Percentiles rank a stretch among this genome's conserved stretches.
phyloP scores from a whole-genome alignment of 2,329 filamentous ascomycete genomes.

The Arthroderma sp. region DNA sequence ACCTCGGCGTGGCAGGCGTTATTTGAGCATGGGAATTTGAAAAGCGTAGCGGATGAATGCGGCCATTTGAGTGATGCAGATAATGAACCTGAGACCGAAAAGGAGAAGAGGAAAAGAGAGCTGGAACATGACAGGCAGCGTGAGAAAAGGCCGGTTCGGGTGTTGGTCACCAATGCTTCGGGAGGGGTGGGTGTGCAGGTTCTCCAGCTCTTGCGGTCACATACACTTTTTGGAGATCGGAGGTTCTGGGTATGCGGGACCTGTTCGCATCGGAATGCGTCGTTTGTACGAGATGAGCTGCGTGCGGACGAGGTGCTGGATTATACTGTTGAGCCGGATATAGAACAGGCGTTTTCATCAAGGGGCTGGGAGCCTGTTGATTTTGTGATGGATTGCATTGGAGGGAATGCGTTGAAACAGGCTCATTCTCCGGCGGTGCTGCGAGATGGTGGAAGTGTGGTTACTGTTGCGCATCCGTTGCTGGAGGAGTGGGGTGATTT shows the following conservation, averaged over 20 bases:
- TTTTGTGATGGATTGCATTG: slow-evolving; percentile 29
- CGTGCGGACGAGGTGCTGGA: slow-evolving; percentile 23
- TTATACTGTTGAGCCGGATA: slow-evolving; percentile 14
- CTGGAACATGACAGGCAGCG: background rate
- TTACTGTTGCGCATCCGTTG: slow-evolving; percentile 21
- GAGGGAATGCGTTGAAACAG: slow-evolving; percentile 21
- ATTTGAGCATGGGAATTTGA: slow-evolving; percentile 23
- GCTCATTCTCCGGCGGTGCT: slow-evolving; percentile 22
- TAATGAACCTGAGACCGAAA: background rate
- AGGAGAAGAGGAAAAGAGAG: background rate
- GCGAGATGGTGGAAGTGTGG: slow-evolving; percentile 20
- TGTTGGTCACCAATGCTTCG: slow-evolving; percentile 27
- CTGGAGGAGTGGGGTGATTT: slow-evolving; percentile 8
- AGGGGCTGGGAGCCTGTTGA: slow-evolving; percentile 25
- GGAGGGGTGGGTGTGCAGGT: slow-evolving; percentile 25
- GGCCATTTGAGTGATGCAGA: slow-evolving; percentile 1
- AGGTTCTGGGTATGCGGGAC: slow-evolving; percentile 27
- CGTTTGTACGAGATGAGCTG: slow-evolving; percentile 16
- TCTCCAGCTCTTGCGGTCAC: slow-evolving; percentile 25
- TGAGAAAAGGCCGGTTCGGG: slow-evolving; percentile 14
- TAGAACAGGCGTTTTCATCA: slow-evolving; percentile 19
- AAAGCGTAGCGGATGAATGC: slow-evolving; percentile 10
- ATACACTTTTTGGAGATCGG: slow-evolving; percentile 18
- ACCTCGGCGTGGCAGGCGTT: slow-evolving; percentile 32
- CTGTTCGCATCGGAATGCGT: slow-evolving; percentile 16